These are phyloP conservation scores for Populus nigra DNA, from an alignment of 345 rosid species.

Conservation along the genomic window DNA sequence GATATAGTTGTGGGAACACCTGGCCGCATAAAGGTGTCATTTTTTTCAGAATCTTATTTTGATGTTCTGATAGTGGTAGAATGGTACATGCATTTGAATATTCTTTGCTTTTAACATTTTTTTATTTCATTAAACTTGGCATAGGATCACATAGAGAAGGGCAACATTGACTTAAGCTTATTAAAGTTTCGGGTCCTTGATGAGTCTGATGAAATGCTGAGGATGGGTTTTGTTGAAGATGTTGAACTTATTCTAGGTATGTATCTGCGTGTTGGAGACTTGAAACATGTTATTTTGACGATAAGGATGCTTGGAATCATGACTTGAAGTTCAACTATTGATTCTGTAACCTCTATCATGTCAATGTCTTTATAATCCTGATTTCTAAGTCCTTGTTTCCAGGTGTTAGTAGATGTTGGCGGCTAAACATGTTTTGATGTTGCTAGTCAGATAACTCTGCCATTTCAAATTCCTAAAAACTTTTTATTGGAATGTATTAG, in stretches of 20 bases:
- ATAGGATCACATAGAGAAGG: slow-evolving; percentile 85
- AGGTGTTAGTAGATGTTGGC: background rate
- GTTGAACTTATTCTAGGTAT: slow-evolving; percentile 90
- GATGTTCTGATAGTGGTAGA: background rate
- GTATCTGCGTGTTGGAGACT: background rate
- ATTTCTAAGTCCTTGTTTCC: background rate
- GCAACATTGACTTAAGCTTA: slow-evolving; percentile 56
- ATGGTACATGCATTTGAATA: background rate
- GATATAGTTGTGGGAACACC: slow-evolving; percentile 95
- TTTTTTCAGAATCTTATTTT: background rate
- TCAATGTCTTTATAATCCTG: background rate
- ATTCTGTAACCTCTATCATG: background rate
- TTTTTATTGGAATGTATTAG: background rate
- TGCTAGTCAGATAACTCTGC: background rate
- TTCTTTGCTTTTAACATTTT: background rate
- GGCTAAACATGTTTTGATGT: background rate
- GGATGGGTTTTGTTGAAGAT: slow-evolving; percentile 98
- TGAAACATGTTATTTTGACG: background rate
- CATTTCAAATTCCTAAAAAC: background rate
- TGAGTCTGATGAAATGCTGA: slow-evolving; percentile 98
- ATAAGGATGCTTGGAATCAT: background rate
- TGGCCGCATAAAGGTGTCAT: slow-evolving; percentile 79
- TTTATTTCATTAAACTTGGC: slow-evolving; percentile 1
- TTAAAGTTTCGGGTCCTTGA: slow-evolving; percentile 91
- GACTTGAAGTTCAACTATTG: background rate